These are phyloP conservation scores for Paecilomyces formosus DNA, from an alignment of 2,329 filamentous ascomycete genomes.

Conservation along the genomic window DNA sequence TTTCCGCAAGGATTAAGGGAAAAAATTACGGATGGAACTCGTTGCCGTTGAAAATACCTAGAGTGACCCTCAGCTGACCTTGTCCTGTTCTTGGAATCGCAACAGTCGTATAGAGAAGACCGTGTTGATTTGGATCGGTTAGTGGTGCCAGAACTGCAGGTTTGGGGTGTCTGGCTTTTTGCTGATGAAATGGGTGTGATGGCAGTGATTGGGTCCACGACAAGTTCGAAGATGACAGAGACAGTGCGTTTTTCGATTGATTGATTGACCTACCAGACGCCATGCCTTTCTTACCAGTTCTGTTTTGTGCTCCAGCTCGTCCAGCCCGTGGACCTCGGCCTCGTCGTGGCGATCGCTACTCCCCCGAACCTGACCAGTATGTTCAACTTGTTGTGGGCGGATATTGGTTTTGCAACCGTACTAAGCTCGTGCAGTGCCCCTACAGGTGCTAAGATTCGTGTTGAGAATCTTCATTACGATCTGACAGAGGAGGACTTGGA, in stretches of 20 bases:
- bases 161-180: constrained; percentile 6
- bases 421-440: constrained; percentile 37
- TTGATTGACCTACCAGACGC: constrained; percentile 4
- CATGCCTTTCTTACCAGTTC: constrained; percentile 12
- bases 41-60: constrained; percentile 23
- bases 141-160: constrained; percentile 4
- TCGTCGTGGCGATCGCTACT: constrained; percentile 24
- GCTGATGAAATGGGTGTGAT: constrained; percentile 9
- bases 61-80: constrained; percentile 39
- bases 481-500: constrained; percentile 76
- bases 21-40: constrained; percentile 20
- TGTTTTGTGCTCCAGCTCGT: constrained; percentile 24
- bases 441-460: constrained; percentile 63
- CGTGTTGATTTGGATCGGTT: constrained; percentile 41
- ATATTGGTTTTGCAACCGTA: neutral
- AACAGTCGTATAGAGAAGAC: constrained; percentile 40
- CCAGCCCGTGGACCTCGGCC: constrained; percentile 36
- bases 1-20: constrained; percentile 8
- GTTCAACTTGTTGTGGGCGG: constrained; percentile 5
- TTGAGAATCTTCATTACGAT: constrained; percentile 91
- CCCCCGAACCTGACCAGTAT: constrained; percentile 30
- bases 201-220: constrained; percentile 88
- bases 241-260: constrained; percentile 26
- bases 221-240: constrained; percentile 69
- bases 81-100: constrained; percentile 23